These are phyloP conservation scores for Lachancea mirantina DNA, from an alignment of 805 yeast species.

Conservation along the genomic window DNA sequence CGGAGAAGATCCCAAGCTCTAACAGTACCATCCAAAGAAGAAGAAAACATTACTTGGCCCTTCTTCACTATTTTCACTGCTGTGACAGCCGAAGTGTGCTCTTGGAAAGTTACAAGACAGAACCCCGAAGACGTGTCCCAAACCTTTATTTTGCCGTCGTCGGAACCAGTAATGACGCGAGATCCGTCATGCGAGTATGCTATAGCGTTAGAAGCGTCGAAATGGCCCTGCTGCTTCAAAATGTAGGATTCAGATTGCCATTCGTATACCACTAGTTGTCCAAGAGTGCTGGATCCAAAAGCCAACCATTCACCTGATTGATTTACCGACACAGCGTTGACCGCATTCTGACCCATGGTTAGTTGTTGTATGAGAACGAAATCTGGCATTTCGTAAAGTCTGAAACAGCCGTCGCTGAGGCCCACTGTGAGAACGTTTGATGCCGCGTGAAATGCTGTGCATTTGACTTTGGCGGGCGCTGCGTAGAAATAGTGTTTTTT, in stretches of 20 bases:
- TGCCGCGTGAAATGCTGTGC: conserved; percentile 74
- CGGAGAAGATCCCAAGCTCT: conserved; percentile 95
- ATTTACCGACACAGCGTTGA: conserved; percentile 75
- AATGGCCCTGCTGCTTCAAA: conserved; percentile 94
- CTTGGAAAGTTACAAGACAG: conserved; percentile 84
- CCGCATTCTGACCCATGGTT: conserved; percentile 85
- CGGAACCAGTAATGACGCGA: conserved; percentile 85
- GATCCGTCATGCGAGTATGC: conserved; percentile 94
- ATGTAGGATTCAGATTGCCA: conserved; percentile 98
- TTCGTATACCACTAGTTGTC: conserved; percentile 94
- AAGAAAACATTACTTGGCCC: conserved; percentile 86
- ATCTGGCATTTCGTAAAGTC: conserved; percentile 79
- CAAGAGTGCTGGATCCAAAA: conserved; percentile 81
- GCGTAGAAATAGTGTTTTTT: conserved; percentile 69
- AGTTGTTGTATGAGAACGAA: conserved; percentile 77
- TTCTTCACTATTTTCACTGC: conserved; percentile 78
- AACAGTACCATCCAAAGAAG: conserved; percentile 93
- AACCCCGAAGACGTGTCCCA: conserved; percentile 95
- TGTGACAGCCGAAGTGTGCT: conserved; percentile 84
- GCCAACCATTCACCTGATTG: conserved; percentile 94
- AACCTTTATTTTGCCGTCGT: conserved; percentile 92
- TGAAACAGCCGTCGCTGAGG: conserved; percentile 81
- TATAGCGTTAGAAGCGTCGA: conserved; percentile 77
- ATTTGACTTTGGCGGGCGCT: conserved; percentile 55
- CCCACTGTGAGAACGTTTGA: conserved; percentile 80